Evolutionary conservation across 2,329 filamentous ascomycete species (phyloP).

Genomic region (Gliomastix tumulicola): DNA sequence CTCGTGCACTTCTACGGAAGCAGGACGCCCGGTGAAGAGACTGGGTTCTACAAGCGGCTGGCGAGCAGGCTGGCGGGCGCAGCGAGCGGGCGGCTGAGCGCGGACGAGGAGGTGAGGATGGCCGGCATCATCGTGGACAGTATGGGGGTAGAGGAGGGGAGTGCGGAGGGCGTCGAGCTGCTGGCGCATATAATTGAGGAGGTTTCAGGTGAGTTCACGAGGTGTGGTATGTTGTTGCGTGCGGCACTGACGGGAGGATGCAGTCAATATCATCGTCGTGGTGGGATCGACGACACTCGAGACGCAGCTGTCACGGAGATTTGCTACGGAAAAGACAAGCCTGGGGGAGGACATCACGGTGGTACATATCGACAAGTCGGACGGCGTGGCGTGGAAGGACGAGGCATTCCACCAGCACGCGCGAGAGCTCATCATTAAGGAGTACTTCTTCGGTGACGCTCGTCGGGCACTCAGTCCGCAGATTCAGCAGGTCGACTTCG

Average conservation of each 20-base stretch:
- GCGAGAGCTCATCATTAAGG: slow-evolving; percentile 71
- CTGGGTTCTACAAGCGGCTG: slow-evolving; percentile 65
- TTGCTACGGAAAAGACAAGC: slow-evolving; percentile 47
- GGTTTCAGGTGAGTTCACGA: slow-evolving; percentile 39
- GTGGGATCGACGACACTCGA: slow-evolving; percentile 73
- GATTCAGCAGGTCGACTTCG: slow-evolving; percentile 77
- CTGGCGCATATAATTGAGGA: slow-evolving; percentile 67
- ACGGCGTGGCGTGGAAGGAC: slow-evolving; percentile 74
- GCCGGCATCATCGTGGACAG: slow-evolving; percentile 85
- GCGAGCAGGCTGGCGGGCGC: slow-evolving; percentile 72
- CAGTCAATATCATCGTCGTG: slow-evolving; percentile 75
- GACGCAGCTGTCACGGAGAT: slow-evolving; percentile 66
- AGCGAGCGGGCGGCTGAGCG: slow-evolving; percentile 68
- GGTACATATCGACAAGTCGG: slow-evolving; percentile 74
- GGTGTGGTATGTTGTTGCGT: too few relatives aligned
- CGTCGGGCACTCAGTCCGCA: slow-evolving; percentile 76
- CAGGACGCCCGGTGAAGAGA: slow-evolving; percentile 64
- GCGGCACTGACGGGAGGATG: slow-evolving; percentile 27
- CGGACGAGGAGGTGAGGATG: slow-evolving; percentile 63
- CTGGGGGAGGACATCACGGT: slow-evolving; percentile 66
- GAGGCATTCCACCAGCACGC: slow-evolving; percentile 65
- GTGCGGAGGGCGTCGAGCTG: slow-evolving; percentile 63
- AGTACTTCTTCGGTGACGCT: slow-evolving; percentile 88
- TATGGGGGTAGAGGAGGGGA: slow-evolving; percentile 60
- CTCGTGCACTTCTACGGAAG: slow-evolving; percentile 85